Evolutionary conservation across 768 basidiomycete species (phyloP).

Genomic region (Suillus plorans): DNA sequence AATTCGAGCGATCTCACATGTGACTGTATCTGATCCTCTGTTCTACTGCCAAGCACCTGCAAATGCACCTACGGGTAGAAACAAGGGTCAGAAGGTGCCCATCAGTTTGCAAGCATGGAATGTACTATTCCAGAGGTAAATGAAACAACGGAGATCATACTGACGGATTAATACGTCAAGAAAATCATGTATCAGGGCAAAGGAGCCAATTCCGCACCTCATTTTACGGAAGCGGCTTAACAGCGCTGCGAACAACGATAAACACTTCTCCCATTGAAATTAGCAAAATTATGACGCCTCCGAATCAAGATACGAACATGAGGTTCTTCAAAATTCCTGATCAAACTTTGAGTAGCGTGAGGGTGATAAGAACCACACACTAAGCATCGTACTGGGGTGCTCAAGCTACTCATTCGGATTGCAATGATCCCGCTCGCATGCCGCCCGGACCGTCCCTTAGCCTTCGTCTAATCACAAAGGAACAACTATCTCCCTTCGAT

Average conservation of each 20-base stretch:
- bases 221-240: neutral
- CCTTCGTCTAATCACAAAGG: neutral
- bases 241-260: conserved; percentile 1
- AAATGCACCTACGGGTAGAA: neutral
- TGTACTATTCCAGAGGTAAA: neutral
- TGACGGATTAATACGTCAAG: neutral
- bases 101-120: neutral
- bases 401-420: conserved; percentile 4
- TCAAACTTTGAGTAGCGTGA: conserved; percentile 1
- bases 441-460: neutral
- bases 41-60: neutral
- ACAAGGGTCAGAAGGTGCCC: neutral
- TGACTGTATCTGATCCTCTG: neutral
- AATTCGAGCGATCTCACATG: neutral
- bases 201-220: neutral
- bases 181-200: neutral
- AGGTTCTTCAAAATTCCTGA: neutral
- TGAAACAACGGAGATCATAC: neutral
- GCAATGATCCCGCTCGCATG: neutral
- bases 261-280: neutral
- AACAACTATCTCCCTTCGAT: neutral
- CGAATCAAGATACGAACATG: neutral
- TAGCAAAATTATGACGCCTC: neutral
- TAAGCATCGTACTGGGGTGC: neutral
- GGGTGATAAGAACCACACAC: conserved; percentile 3